Evolutionary conservation across 2,329 filamentous ascomycete species (phyloP).

Genomic region (Biscogniauxia sp.): DNA sequence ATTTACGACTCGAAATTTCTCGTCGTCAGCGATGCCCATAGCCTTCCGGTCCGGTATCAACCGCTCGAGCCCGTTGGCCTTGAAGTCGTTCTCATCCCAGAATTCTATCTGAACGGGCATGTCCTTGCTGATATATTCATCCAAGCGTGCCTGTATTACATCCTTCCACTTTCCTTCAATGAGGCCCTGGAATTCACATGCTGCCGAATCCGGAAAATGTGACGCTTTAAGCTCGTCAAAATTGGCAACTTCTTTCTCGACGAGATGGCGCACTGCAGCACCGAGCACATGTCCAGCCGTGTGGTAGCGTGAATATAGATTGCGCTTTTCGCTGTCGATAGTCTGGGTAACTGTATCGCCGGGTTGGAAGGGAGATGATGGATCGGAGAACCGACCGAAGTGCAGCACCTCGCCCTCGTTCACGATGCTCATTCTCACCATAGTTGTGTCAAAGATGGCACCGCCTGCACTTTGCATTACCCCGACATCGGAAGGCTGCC

Average conservation of each 20-base stretch:
- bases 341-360: slow-evolving; percentile 50
- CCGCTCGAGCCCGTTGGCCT: slow-evolving; percentile 50
- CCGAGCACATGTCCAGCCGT: slow-evolving; percentile 74
- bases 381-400: slow-evolving; percentile 53
- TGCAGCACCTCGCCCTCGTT: slow-evolving; percentile 60
- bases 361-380: slow-evolving; percentile 33
- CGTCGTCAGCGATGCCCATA: slow-evolving; percentile 40
- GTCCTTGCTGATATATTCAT: slow-evolving; percentile 54
- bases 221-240: slow-evolving; percentile 69
- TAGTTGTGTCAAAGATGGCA: slow-evolving; percentile 48
- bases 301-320: slow-evolving; percentile 66
- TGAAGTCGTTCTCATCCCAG: slow-evolving; percentile 65
- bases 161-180: slow-evolving; percentile 64
- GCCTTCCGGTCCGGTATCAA: slow-evolving; percentile 49
- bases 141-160: slow-evolving; percentile 58
- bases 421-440: slow-evolving; percentile 54
- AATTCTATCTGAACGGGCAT: slow-evolving; percentile 64
- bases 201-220: slow-evolving; percentile 66
- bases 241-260: slow-evolving; percentile 47
- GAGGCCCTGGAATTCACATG: slow-evolving; percentile 64
- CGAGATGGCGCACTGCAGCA: slow-evolving; percentile 59
- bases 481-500: slow-evolving; percentile 68
- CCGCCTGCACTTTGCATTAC: slow-evolving; percentile 42
- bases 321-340: slow-evolving; percentile 60
- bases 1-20: slow-evolving; percentile 64